A percentile compares a stretch with the other conserved stretches of the same genome.
Evolutionary conservation across 2,329 filamentous ascomycete genomes (phyloP).

Genomic region (Monilinia fructicola): DNA sequence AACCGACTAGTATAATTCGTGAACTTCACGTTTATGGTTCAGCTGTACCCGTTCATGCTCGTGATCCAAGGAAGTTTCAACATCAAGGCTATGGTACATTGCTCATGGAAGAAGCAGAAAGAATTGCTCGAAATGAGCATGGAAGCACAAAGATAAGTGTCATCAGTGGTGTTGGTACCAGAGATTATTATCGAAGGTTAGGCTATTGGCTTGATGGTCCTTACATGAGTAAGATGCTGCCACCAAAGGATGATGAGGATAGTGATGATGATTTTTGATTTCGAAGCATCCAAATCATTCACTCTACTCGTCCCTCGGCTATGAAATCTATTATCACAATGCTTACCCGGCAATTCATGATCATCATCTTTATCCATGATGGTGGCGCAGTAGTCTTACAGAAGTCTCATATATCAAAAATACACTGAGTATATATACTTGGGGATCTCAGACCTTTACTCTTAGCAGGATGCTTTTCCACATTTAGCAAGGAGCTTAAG

Average conservation of each 20-base stretch:
- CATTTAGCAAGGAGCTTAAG: background rate
- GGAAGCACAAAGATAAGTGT: constrained; percentile 92
- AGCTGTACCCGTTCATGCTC: constrained; percentile 93
- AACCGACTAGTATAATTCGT: constrained; percentile 87
- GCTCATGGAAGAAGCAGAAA: constrained; percentile 95
- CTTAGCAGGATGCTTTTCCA: background rate
- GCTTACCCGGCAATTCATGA: constrained; percentile 5
- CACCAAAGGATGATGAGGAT: constrained; percentile 38
- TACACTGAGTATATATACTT: constrained; percentile 1
- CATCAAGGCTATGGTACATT: constrained; percentile 96
- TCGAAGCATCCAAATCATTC: background rate
- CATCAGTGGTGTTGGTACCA: constrained; percentile 94
- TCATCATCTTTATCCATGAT: background rate
- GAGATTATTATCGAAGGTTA: constrained; percentile 90
- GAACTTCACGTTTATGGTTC: constrained; percentile 97
- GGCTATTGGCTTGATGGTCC: constrained; percentile 88
- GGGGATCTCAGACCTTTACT: background rate
- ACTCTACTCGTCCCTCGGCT: background rate
- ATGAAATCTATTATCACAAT: background rate
- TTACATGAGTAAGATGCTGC: constrained; percentile 41
- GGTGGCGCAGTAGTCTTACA: background rate
- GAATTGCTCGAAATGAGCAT: constrained; percentile 92
- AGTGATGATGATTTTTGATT: constrained; percentile 35
- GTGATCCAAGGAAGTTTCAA: constrained; percentile 95
- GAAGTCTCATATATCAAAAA: background rate